Evolutionary conservation across 495 filamentous ascomycete genomes (phyloP), one percentile per base, ranked within the genome.

Genomic region (Penicillium cosmopolitanum): DNA sequence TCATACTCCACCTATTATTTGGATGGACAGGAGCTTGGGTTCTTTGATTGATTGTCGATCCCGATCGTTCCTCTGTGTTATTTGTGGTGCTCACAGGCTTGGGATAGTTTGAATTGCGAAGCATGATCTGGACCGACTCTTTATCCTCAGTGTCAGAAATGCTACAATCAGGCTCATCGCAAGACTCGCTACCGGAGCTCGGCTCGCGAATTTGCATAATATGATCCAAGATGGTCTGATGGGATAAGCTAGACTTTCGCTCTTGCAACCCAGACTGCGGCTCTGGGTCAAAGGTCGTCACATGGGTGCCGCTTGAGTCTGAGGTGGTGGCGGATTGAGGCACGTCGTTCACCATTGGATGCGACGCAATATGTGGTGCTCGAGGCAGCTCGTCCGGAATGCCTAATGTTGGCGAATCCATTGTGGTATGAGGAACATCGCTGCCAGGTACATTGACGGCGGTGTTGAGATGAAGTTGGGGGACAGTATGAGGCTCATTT

Each of bases 371-470:
- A 23, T 55, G 59, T 25, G 70, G 67, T 34, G 72, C 71, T 33
- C 64, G 57, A 19, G 80, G 74, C 53, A 86, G 85, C 44, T 79
- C 80, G 35, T 82, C 83, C 11, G 86, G 84, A 51, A 87, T 83
- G 12, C 91, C 90, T 23, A 95, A 73, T 2, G 84, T 90, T 10
- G 88, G 88, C 21, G 89, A 92, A 60, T 92, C 89, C 66, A 74
- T 77, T 6, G 69, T 66, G 15, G 66, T 68, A 9, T 64, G 58
- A n/a, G 56, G 57, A 1, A 28, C 50, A 40, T 60, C 56, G 13
- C 42, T 35, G 40, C 56, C 65, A 19, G 58, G 53, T 6, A 50
- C 2, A 31, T 48, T 34, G 7, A 68, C 38, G 12, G 67, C 40
- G 2, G 74, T 76, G 47, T 76, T 60, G 46, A 77, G 56, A 19